These are phyloP conservation scores for Cryptosporidium canis DNA, from an alignment of 169 alveolate species.

Conservation along the genomic window DNA sequence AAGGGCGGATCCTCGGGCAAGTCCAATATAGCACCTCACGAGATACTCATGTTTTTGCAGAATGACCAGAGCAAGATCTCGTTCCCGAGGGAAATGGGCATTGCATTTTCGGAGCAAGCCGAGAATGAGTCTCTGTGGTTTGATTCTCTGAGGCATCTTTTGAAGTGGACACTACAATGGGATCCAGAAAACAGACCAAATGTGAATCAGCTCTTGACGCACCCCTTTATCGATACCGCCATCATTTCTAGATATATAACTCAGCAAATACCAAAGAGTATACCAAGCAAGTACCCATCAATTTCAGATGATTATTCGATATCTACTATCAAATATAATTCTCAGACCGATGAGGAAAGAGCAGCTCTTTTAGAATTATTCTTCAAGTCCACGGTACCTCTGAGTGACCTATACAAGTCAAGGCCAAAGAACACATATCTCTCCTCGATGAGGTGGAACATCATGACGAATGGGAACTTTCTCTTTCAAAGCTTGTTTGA, in stretches of 20 bases:
- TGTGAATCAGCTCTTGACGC: conserved; percentile 59
- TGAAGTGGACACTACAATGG: conserved; percentile 67
- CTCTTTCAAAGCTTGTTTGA: conserved; percentile 28
- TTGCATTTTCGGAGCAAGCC: conserved; percentile 17
- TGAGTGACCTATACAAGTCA: conserved; percentile 25
- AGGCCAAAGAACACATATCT: conserved; percentile 29
- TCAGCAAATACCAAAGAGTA: conserved; percentile 29
- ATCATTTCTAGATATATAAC: conserved; percentile 27
- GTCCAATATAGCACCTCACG: conserved; percentile 68
- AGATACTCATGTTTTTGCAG: conserved; percentile 62
- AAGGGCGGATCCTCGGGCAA: conserved; percentile 5
- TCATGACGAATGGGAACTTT: conserved; percentile 45
- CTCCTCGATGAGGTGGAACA: conserved; percentile 70
- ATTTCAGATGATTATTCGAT: conserved; percentile 53
- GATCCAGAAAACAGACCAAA: conserved; percentile 72
- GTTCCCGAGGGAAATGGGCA: conserved; percentile 65
- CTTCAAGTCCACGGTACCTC: conserved; percentile 29
- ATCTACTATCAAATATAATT: conserved; percentile 5
- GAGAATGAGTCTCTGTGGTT: conserved; percentile 40
- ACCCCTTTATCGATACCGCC: conserved; percentile 58
- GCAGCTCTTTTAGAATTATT: conserved; percentile 26
- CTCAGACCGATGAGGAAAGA: conserved; percentile 50
- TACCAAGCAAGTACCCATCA: neutral
- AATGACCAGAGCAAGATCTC: conserved; percentile 63
- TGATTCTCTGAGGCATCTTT: conserved; percentile 46